Evolutionary conservation across 306 rosid species (phyloP).

Genomic region (Fagus crenata): DNA sequence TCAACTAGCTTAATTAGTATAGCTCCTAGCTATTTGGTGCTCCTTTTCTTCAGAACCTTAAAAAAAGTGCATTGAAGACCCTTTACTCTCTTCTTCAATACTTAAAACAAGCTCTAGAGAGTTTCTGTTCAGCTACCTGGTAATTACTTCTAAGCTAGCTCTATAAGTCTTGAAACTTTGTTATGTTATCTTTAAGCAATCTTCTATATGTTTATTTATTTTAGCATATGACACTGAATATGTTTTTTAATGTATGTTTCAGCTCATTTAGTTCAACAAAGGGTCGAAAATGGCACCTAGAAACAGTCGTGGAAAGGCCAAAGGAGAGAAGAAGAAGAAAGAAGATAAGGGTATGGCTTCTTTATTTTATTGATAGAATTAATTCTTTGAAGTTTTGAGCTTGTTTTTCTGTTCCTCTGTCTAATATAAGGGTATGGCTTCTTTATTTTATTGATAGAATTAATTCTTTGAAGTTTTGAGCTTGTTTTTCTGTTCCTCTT

Average conservation of each 20-base stretch:
- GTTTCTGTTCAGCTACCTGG: slow-evolving; percentile 29
- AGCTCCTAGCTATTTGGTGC: slow-evolving; percentile 3
- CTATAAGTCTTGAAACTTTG: neutral
- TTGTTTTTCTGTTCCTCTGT: too few species aligned
- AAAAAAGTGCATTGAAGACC: slow-evolving; percentile 27
- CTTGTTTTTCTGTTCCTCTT: too few species aligned
- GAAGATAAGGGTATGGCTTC: slow-evolving; percentile 66
- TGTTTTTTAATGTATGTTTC: neutral
- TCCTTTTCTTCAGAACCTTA: neutral
- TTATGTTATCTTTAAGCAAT: neutral
- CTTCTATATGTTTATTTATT: neutral
- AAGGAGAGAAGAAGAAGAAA: slow-evolving; percentile 93
- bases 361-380: neutral
- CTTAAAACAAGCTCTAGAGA: slow-evolving; percentile 8
- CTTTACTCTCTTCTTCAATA: slow-evolving; percentile 15
- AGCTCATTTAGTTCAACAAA: slow-evolving; percentile 13
- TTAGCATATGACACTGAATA: neutral
- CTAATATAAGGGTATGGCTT: slow-evolving; percentile 57
- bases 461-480: neutral
- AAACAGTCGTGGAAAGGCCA: slow-evolving; percentile 79
- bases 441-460: neutral
- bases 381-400: neutral
- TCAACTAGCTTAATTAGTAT: neutral
- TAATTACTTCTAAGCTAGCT: slow-evolving; percentile 27
- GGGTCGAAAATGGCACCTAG: slow-evolving; percentile 80